Conservation (phyloP, 208 protist species). For the Leishmania mexicana region DNA sequence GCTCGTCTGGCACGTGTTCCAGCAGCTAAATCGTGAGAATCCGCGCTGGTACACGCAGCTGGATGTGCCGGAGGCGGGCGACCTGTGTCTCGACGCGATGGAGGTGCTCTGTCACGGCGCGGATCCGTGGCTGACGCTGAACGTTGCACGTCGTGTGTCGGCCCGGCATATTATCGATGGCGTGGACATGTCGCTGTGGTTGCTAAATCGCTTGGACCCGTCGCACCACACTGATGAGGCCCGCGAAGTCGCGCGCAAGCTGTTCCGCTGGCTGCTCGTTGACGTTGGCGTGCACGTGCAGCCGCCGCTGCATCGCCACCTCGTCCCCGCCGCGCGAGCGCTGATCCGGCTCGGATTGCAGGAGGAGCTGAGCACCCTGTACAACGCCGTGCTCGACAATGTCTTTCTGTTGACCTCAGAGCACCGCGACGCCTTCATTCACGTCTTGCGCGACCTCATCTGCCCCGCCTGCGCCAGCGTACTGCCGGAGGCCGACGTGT, state of each 20-base stretch:
- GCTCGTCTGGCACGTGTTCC: slow-evolving; percentile 76
- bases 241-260: slow-evolving; percentile 57
- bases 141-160: slow-evolving; percentile 65
- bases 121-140: slow-evolving; percentile 80
- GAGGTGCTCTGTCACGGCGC: slow-evolving; percentile 76
- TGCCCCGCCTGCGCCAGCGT: slow-evolving; percentile 74
- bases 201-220: slow-evolving; percentile 75
- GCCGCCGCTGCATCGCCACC: slow-evolving; percentile 64
- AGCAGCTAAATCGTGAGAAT: slow-evolving; percentile 77
- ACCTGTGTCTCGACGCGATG: slow-evolving; percentile 65
- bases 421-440: slow-evolving; percentile 73
- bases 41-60: slow-evolving; percentile 58
- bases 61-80: slow-evolving; percentile 54
- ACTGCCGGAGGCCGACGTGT: slow-evolving; percentile 59
- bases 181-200: slow-evolving; percentile 81
- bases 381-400: slow-evolving; percentile 86
- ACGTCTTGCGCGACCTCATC: slow-evolving; percentile 72
- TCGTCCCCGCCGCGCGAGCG: slow-evolving; percentile 71
- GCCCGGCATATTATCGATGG: slow-evolving; percentile 74
- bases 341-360: slow-evolving; percentile 71
- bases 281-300: slow-evolving; percentile 86
- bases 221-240: slow-evolving; percentile 79
- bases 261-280: slow-evolving; percentile 83
- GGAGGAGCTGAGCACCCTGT: slow-evolving; percentile 69
- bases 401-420: slow-evolving; percentile 60